These are phyloP conservation scores for Chrysoporthe cubensis DNA, from an alignment of 2,329 filamentous ascomycete genomes.

Conservation along the genomic window DNA sequence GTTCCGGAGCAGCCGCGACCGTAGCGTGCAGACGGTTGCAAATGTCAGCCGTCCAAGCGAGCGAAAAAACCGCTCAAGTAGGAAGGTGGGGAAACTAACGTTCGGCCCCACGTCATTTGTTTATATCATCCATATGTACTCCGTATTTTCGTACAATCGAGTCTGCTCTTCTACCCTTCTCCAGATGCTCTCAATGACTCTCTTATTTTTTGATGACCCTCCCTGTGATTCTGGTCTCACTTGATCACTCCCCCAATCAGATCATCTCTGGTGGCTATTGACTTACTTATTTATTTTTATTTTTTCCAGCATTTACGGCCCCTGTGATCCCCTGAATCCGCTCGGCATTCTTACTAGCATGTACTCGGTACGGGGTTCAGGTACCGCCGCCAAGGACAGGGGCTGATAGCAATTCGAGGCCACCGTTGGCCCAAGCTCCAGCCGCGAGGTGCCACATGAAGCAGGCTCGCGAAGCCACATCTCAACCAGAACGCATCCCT, in stretches of 20 bases:
- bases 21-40: too few species aligned
- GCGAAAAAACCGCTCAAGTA: conserved; percentile 4
- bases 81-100: conserved; percentile 8
- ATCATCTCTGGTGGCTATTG: too few species aligned
- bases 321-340: too few species aligned
- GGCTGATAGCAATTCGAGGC: background rate
- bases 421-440: background rate
- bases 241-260: too few species aligned
- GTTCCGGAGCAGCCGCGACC: conserved; percentile 9
- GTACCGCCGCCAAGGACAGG: background rate
- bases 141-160: too few species aligned
- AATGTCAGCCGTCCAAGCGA: background rate
- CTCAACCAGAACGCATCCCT: background rate
- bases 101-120: background rate
- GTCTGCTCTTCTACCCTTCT: too few species aligned
- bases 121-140: background rate
- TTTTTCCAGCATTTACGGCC: too few species aligned
- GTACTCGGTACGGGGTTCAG: background rate
- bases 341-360: background rate
- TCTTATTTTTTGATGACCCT: too few species aligned
- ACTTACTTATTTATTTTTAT: too few species aligned
- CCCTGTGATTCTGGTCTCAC: too few species aligned
- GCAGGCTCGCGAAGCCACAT: background rate
- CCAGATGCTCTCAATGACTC: too few species aligned
- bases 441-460: background rate